Base-by-base conservation (phyloP, 805 yeast species). In the Yamadazyma scolyti region DNA sequence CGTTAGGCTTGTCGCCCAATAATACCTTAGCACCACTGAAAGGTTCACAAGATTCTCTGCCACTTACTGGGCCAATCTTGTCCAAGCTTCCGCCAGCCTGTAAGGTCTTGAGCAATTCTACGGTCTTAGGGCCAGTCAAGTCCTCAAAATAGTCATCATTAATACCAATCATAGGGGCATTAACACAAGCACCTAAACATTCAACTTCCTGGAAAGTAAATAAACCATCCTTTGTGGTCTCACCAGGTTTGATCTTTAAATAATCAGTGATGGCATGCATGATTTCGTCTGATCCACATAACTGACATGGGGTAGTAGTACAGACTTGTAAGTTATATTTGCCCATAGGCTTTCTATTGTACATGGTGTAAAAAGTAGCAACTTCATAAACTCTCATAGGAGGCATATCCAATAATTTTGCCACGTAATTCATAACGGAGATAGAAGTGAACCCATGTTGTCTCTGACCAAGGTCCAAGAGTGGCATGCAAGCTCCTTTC, bases 301-400 rank as follows among this genome's bases (percentile, higher is more conserved):
- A 71, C 64, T 81, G 88, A 58, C 95, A 85, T 20, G 95, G 93
- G 11, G 95, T 85, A 26, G 94, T 85, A 36, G 95, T 86, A 63
- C 95, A 85, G 23, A 86, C 80, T 57, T 85, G 95, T 33, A 85
- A 62, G 54, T 82, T 83, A 56, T 74, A 82, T 53, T 84, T 83
- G 38, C 95, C 95, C 74, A 86, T 78, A 29, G 95, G 95, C 43
- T 73, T 69, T 57, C 93, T 76, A 64, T 82, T 82, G 67, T 79
- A 85, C 95, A 85, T 86, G 46, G 95, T 85, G 64, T 85, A 85
- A 65, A 85, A 85, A 24, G 95, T 82, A 19, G 95, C 95, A 42
- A 85, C 95, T 58, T 85, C 94, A 58, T 85, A 85, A 18, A 85
- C 95, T 63, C 95, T 76, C 95, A 85, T 85, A 37, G 95, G 94